Evolutionary conservation across 148 eudicot genomes (phyloP), one percentile per base, ranked within the genome.

Genomic region (Agrostemma githago): DNA sequence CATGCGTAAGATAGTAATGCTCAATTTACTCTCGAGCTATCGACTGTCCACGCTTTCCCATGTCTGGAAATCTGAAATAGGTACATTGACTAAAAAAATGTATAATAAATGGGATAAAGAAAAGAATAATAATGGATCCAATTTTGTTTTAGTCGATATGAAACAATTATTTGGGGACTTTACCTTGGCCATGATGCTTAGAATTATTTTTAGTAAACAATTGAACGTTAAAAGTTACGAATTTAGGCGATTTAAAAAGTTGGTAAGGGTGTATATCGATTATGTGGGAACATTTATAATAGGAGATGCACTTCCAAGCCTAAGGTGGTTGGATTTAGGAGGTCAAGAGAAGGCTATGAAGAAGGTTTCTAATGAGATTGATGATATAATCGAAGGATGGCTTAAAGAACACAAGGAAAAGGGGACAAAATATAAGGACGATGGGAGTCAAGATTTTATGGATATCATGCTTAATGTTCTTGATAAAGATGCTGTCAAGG

Each of bases 151-250:
- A 43, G 77, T 85, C 8, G 86, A 77, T n/a, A 75, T 87, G 77
- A 82, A 78, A 63, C 66, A 71, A 34, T 79, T 85, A 80, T 64
- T 88, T 1, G 84, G 71, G 5, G 79, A 84, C 20, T 8, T 85
- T 9, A 59, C 74, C 14, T 6, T 88, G 53, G 82, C 75, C 5
- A 39, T 76, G 6, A 58, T 73, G 12, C 64, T 82, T 19, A 76
- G 71, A 60, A 43, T 82, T 15, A 62, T 85, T 10, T 81, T 72
- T 2, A 87, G 90, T 4, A 81, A 77, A 66, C 60, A 75, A 16
- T 79, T 73, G 15, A 20, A 17, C 2, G 72, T 19, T 14, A 66
- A 66, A 8, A 61, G 26, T 64, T 73, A 76, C 8, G 84, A 76
- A 1, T 76, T 4, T 8, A 26, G 17, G n/a, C 58, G 74, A 20